Base-by-base conservation (phyloP, 2,329 filamentous ascomycete species). In the Fusarium hainanense region DNA sequence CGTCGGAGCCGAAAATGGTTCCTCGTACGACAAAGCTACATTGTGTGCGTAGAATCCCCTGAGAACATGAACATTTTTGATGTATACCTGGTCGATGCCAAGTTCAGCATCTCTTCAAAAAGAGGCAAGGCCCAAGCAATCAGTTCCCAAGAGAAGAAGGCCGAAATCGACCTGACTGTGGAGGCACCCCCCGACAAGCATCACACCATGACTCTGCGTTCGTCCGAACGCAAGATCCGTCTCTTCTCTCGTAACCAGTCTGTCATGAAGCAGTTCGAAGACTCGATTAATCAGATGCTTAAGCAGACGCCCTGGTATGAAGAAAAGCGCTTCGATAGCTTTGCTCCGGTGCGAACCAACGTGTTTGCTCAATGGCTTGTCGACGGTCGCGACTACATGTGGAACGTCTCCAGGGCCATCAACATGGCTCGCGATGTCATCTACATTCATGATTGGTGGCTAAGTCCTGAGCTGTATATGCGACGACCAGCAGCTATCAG, bases 401-500 rank as follows among this genome's bases (percentile, higher is more conserved):
- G 96, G 96, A 97, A 98, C 78, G 94, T 98, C 10, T 98, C 95
- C 13, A 89, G 95, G 69, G 96, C 96, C 14, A 97, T 99, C 75
- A 96, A 93, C 77, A 97, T 98, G 89, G 96, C 96, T 11, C 93
- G 93, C 75, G 96, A 98, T 82, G 95, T 98, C 66, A 95, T 99
- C 73, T 98, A 98, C 80, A 98, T 99, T 68, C 96, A 99, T 78
- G 96, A 98, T 79, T 99, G 96, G 96, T 99, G 96, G 96, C 83
- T 99, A 42, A 98, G 93, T 73, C 96, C 96, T 2, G 95, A 99
- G 80, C 83, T 99, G 46, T 99, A 99, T 82, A 91, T 98, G 90
- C 89, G 96, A 64, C 88, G 96, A 61, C 96, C 96, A 55, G 92
- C 96, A 25, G 94, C 93, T 47, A 98, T 98, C 80, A 98, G 94